These are phyloP conservation scores for Trichophyton rubrum DNA, from an alignment of 2,329 filamentous ascomycete genomes.

Conservation along the genomic window DNA sequence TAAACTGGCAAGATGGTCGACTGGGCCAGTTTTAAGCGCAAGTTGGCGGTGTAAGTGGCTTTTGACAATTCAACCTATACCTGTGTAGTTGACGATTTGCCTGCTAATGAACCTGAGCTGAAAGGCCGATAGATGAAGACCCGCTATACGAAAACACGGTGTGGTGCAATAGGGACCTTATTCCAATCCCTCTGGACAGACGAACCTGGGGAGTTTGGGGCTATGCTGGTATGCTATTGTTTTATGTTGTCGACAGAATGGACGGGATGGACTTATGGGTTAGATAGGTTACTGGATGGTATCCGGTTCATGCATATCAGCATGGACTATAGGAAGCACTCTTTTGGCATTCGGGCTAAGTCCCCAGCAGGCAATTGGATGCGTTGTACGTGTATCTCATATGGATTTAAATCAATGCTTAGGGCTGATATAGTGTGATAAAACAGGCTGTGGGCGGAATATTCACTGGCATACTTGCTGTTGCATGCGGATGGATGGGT, in stretches of 20 bases:
- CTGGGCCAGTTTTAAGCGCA: constrained; percentile 15
- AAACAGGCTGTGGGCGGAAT: constrained; percentile 11
- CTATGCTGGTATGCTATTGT: constrained; percentile 14
- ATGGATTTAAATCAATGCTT: neutral
- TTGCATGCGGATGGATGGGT: constrained; percentile 28
- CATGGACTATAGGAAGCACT: constrained; percentile 21
- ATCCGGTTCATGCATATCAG: constrained; percentile 19
- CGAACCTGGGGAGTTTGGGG: constrained; percentile 20
- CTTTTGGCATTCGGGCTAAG: constrained; percentile 19
- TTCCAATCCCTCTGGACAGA: constrained; percentile 19
- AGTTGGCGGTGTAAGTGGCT: neutral
- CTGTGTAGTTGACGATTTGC: neutral
- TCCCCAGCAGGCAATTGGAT: constrained; percentile 17
- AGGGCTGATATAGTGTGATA: neutral
- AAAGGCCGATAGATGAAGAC: constrained; percentile 1
- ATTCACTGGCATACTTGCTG: constrained; percentile 25
- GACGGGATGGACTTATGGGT: neutral
- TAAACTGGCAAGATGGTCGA: neutral
- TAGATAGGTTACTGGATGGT: constrained; percentile 21
- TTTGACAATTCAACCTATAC: neutral
- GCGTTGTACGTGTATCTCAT: constrained; percentile 13
- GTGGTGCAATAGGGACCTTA: constrained; percentile 22
- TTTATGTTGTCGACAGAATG: neutral
- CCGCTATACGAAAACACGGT: constrained; percentile 9
- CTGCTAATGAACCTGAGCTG: neutral